Evolutionary conservation across 2,329 filamentous ascomycete species (phyloP), one percentile per base, ranked within the genome.

Genomic region (Cladosporium sp.): DNA sequence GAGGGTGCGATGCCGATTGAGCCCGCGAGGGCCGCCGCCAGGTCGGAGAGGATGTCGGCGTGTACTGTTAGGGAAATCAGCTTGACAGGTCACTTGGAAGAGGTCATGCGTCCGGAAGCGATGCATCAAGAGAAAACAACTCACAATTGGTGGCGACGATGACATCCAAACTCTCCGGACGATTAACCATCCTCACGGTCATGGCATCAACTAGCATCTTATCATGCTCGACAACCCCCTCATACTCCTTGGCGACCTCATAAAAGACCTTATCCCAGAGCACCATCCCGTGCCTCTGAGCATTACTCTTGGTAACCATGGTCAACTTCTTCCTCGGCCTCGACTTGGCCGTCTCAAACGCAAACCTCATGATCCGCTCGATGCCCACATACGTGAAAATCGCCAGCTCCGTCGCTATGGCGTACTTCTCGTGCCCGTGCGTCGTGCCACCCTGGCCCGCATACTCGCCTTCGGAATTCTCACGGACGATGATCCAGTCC

Each of bases 1-100:
- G 84, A 86, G 3, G 84, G 83, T 3, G 84, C 84, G 51, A 88
- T 86, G 9, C 85, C 84, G 52, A 88, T 87, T 1, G 78, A 83
- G 0, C 84, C 84, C 2, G 84, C 84, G 3, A 88, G 70, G 0
- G 83, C 82, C 12, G 85, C 84, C 6, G 84, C 85, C 15, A 88
- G 71, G 59, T 88, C 84, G 0, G 83, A 85, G 3, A 88, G 75
- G 46, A 66, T 66, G 27, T 66, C 63, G 29, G 63, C 63, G 51
- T 66, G 63, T 12, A 65, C 62, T 65, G 22, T 9, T 27, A 22
- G 8, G 3, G 9, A 25, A 11, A 40, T 58, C 38, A 60, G 54
- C 29, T 40, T 20, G 15, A 8, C 3, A n/a, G n/a, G n/a, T n/a
- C n/a, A n/a, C n/a, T n/a, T n/a, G n/a, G 20, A 16, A 9, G 30